Base-by-base conservation (phyloP, 306 rosid genomes). In the Hylodesmum podocarpum region DNA sequence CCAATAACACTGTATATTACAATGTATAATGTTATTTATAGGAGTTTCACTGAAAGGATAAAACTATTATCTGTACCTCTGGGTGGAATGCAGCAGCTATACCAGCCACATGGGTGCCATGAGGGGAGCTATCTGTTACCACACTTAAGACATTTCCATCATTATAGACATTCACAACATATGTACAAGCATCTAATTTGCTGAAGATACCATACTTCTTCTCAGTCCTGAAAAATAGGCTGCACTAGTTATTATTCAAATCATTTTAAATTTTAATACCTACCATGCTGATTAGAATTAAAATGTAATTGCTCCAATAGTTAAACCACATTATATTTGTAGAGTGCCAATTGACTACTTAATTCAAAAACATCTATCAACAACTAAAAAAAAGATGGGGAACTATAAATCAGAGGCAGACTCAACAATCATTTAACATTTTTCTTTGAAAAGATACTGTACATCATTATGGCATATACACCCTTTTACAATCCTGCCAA, bases 31-130 rank as follows among this genome's bases (percentile, higher is more conserved):
- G 31, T 3, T 78, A 68, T 54, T 24, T 61, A 77, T 69, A 47
- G 43, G 69, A 70, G 64, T 34, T 71, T 40, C 53, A 33, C 28
- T 41, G 67, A 11, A 72, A 25, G 36, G 66, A 61, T 75, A 66
- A 78, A 68, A 27, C 75, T 78, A 61, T 18, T 18, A 15, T 61
- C 53, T 15, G 68, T 88, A 95, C 99, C 99, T 95, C 81, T 8
- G 94, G 91, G 80, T 92, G 97, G 90, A 87, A 92, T 55, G 99
- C 99, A 86, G 96, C 40, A 37, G 97, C 84, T 59, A 95, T 95
- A 80, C 97, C 99, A 70, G 97, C 89, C 74, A 95, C 99, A 75
- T 95, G 99, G 73, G 99, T 95, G 29, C 91, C 99, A 72, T 95
- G 99, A 67, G 97, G 96, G 68, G 97, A 90, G 85, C 96, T 21